Evolutionary conservation across 73 alveolate genomes (phyloP).

Genomic region (Tetrahymena borealis): DNA sequence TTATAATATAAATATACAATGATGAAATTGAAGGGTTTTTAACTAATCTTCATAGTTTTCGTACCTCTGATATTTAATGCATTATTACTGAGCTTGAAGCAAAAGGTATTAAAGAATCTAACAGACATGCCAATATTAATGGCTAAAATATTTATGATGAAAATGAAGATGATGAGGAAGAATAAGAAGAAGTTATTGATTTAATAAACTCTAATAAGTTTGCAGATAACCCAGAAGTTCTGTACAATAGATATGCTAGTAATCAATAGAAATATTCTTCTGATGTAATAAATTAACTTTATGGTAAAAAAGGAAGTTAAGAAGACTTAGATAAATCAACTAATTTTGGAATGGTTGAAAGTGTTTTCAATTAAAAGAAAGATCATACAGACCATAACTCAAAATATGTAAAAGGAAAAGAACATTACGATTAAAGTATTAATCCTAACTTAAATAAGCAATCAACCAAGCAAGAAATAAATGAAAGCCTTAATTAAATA

Average conservation of each 20-base stretch:
- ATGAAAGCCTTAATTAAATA: not conserved
- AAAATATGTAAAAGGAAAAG: too few species aligned
- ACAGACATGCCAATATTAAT: not conserved
- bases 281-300: too few species aligned
- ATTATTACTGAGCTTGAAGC: not conserved
- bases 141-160: not conserved
- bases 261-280: not conserved
- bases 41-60: not conserved
- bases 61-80: not conserved
- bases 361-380: too few species aligned
- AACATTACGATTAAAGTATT: too few species aligned
- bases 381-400: too few species aligned
- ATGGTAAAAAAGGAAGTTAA: too few species aligned
- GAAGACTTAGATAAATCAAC: too few species aligned
- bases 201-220: not conserved
- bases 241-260: not conserved
- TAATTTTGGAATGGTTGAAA: too few species aligned
- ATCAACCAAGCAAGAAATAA: not conserved
- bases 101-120: not conserved
- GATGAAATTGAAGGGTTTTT: not conserved
- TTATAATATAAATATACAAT: not conserved
- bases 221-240: not conserved
- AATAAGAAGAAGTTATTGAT: not conserved
- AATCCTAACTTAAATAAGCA: not conserved
- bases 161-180: not conserved